Evolutionary conservation across 2,329 filamentous ascomycete genomes (phyloP).

Genomic region (Neoascochyta sp.): DNA sequence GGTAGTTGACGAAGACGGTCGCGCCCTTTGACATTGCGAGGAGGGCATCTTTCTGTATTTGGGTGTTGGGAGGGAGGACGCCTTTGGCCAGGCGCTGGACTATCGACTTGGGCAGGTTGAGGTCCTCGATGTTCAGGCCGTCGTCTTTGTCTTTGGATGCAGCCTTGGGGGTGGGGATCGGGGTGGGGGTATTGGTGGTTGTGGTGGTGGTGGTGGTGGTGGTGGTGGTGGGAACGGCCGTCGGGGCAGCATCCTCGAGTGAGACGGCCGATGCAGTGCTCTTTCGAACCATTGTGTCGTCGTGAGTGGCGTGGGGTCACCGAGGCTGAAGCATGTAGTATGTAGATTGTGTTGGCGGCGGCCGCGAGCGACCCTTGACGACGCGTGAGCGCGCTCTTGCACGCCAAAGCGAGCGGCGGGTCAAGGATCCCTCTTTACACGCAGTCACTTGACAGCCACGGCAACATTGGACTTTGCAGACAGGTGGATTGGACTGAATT

Average conservation of each 20-base stretch:
- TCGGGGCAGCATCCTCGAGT: constrained; percentile 29
- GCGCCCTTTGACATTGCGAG: constrained; percentile 76
- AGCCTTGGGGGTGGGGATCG: constrained; percentile 12
- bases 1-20: constrained; percentile 78
- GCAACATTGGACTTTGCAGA: too few species aligned
- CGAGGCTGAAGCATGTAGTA: too few species aligned
- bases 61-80: constrained; percentile 73
- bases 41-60: constrained; percentile 78
- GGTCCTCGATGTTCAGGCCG: constrained; percentile 54
- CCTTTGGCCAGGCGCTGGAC: constrained; percentile 76
- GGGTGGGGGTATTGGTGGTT: constrained; percentile 8
- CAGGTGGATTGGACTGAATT: too few species aligned
- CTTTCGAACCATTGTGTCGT: constrained; percentile 45
- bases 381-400: too few species aligned
- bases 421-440: too few species aligned
- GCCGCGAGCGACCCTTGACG: too few species aligned
- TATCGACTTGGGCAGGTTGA: constrained; percentile 75
- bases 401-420: too few species aligned
- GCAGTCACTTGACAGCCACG: too few species aligned
- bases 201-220: constrained; percentile 5
- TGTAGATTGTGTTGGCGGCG: too few species aligned
- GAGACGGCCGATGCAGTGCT: constrained; percentile 44
- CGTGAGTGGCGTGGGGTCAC: neutral
- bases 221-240: constrained; percentile 3
- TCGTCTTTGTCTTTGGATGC: constrained; percentile 38